Evolutionary conservation across 345 rosid species (phyloP).

Genomic region (Camelina neglecta): DNA sequence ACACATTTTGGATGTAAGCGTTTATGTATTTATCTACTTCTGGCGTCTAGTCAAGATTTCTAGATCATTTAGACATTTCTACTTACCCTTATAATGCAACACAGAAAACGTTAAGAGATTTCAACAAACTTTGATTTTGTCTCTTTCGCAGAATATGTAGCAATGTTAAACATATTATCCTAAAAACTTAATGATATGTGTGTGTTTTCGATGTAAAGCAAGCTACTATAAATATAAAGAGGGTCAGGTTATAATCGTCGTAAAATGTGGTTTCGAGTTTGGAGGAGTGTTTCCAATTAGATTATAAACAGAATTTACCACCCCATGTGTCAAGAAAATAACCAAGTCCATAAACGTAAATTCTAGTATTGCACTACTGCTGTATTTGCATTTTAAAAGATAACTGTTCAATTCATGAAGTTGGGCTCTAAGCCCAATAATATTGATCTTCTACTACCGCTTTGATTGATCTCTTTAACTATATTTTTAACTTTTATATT

Average conservation of each 20-base stretch:
- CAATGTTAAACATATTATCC: no score
- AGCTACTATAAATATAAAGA: no score
- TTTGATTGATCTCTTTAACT: neutral
- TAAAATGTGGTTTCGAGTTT: no score
- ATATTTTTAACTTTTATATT: no score
- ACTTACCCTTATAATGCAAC: neutral
- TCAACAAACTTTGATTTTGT: neutral
- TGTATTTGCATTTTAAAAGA: neutral
- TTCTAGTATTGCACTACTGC: neutral
- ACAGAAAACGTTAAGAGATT: neutral
- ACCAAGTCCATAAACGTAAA: neutral
- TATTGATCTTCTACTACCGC: neutral
- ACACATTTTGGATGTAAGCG: slow-evolving; percentile 9
- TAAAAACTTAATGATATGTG: no score
- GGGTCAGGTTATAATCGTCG: no score
- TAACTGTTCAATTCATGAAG: neutral
- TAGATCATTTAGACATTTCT: slow-evolving; percentile 1
- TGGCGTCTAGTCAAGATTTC: slow-evolving; percentile 8
- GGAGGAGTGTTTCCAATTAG: no score
- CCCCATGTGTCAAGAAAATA: no score
- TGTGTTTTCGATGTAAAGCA: no score
- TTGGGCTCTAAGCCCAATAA: slow-evolving; percentile 25
- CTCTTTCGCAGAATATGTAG: neutral
- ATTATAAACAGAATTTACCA: neutral
- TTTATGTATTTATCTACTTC: slow-evolving; percentile 19